Conservation (phyloP, 129 eudicot genomes). For the Lonicera japonica region DNA sequence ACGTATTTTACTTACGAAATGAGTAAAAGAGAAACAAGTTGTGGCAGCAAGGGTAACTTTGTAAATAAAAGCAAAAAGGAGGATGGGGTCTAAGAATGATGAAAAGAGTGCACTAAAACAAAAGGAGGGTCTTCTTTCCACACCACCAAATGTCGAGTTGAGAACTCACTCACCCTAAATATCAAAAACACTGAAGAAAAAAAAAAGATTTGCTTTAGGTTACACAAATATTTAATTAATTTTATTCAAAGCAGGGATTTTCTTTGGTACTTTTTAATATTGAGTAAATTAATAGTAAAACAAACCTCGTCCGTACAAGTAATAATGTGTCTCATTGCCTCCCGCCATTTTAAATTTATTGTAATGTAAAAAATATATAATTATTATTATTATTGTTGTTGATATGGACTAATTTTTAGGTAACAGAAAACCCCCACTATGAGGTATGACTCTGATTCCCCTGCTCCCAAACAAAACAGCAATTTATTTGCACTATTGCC, state of each 20-base stretch:
- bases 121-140: neutral
- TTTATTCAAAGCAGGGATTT: no score
- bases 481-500: neutral
- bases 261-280: no score
- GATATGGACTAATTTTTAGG: neutral
- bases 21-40: no score
- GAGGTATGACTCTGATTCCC: neutral
- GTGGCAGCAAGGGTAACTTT: no score
- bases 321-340: slow-evolving; percentile 13
- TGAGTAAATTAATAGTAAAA: neutral
- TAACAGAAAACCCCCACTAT: slow-evolving; percentile 1
- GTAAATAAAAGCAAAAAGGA: neutral
- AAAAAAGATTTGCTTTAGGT: neutral
- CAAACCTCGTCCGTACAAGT: slow-evolving; percentile 10
- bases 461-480: slow-evolving; percentile 3
- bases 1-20: no score
- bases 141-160: slow-evolving; percentile 25
- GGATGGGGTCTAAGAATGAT: neutral
- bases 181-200: neutral
- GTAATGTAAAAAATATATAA: no score
- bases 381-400: no score
- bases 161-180: slow-evolving; percentile 4
- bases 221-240: no score
- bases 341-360: neutral
- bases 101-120: neutral